Base-by-base conservation (phyloP, 176 grass and related monocot species). In the Metroxylon sagu region DNA sequence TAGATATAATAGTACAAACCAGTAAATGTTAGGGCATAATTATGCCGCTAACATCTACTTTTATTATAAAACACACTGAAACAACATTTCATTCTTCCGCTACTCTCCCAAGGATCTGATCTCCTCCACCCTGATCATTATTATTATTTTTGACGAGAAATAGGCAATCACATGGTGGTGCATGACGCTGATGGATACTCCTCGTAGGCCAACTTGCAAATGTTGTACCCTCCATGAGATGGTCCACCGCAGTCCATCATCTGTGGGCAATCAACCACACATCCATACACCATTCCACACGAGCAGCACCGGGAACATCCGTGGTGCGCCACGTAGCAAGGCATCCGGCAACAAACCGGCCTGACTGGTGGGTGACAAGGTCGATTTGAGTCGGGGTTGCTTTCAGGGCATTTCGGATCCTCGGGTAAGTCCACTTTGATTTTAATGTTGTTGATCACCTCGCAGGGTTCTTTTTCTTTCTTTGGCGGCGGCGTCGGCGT, bases 281-380 rank as follows among this genome's bases (percentile, higher is more conserved):
- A 31, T 79, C 30, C 67, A 2, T 79, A 57, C 16, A 16, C 23
- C 71, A 58, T 83, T 65, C 87, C 87, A 59, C 89, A 95, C 19
- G 89, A 89, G 82, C 85, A 95, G 78, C 89, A 82, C 23, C 86
- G 89, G 0, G 81, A 82, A 1, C 75, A 71, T 28, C 80, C 85
- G 18, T 87, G 84, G 16, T 78, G 74, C 26, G 68, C 69, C 50
- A 25, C 19, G 19, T 66, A 56, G 49, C 62, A 49, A 1, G 77
- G 77, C 26, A 23, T 39, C 31, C 76, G 76, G 56, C 60, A 95
- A 69, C 89, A 89, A 3, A 80, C 75, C 26, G 67, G 71, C 21
- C 75, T 73, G 79, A 79, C 55, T 71, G 31, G 6, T 35, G 31
- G 31, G 1, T 1, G 30, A 8, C 5, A 35, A 0, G 29, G 29